These are phyloP conservation scores for Stagonosporopsis cucurbitacearum DNA, from an alignment of 2,329 filamentous ascomycete species.

Conservation along the genomic window DNA sequence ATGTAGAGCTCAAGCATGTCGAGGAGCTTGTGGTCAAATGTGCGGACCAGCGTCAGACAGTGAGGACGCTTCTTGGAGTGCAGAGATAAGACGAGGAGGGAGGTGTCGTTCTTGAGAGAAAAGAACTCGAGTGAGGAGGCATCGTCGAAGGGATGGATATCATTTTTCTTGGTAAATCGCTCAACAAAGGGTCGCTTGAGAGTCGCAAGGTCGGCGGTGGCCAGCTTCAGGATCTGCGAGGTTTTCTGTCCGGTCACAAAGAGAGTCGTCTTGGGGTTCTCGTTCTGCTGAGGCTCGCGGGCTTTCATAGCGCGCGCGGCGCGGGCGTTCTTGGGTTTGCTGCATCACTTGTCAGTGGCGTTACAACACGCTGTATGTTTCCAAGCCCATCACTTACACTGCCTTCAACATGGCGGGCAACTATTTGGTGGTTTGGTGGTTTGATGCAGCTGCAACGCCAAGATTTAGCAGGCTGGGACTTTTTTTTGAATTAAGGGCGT, in stretches of 20 bases:
- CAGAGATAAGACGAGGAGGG: conserved; percentile 81
- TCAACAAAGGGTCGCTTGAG: conserved; percentile 84
- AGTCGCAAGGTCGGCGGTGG: conserved; percentile 82
- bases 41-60: conserved; percentile 79
- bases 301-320: conserved; percentile 95
- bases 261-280: conserved; percentile 89
- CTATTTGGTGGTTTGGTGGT: conserved; percentile 3
- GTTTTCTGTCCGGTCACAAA: conserved; percentile 88
- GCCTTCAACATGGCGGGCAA: conserved; percentile 39
- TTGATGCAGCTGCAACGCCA: conserved; percentile 7
- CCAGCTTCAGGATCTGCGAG: conserved; percentile 81
- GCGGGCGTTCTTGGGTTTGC: conserved; percentile 80
- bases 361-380: fast-evolving
- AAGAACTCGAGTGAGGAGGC: conserved; percentile 90
- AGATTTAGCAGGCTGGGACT: conserved; percentile 13
- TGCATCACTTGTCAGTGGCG: conserved; percentile 36
- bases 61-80: conserved; percentile 96
- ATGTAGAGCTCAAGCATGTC: conserved; percentile 95
- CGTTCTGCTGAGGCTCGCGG: conserved; percentile 83
- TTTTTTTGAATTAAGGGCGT: conserved; percentile 8
- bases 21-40: conserved; percentile 84
- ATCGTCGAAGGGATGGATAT: conserved; percentile 93
- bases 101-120: conserved; percentile 93
- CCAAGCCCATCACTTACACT: conserved; percentile 29
- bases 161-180: conserved; percentile 97